Evolutionary conservation across 345 rosid genomes (phyloP), one percentile per base, ranked within the genome.

Genomic region (Capsella bursapastoris): DNA sequence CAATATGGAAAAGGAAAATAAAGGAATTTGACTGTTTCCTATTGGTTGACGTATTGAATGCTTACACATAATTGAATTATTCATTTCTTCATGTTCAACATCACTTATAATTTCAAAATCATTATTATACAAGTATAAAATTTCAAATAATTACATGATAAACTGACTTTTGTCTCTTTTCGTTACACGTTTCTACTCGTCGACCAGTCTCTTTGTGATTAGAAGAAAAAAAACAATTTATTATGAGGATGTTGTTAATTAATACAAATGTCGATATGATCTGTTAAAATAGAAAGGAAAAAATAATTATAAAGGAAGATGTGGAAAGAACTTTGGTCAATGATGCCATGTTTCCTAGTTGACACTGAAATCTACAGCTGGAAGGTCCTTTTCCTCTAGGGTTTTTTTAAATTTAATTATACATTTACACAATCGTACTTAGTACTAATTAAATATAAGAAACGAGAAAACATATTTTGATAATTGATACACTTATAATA

Each of bases 241-340:
- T 45, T 45, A 55, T 32, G 62, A 40, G 41, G 14, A 49, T 62
- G n/a, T 52, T 22, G 25, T 22, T 22, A 22, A 22, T 22, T 70
- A 41, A 77, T 71, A 14, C 1, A 65, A 55, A 6, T 70, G 71
- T 76, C 71, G 61, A 76, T 61, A 57, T 31, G 38, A 18, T 77
- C 49, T 28, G 41, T 71, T 38, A 65, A 64, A 58, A n/a, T 51
- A 71, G 14, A 38, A 29, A 22, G 12, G 25, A 22, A 6, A 44
- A 61, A 64, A 16, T 22, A 9, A 22, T 22, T 49, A 22, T 6
- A 71, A 58, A 31, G 66, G 66, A 66, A 58, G 80, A 57, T 77
- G 77, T 78, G 73, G 73, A 59, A 66, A 72, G 77, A 78, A 78
- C 70, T 72, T 78, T 78, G 73, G 77, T 78, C 81, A 78, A 78